These are phyloP conservation scores for Fusarium verticillioides DNA, from an alignment of 2,329 filamentous ascomycete species.

Conservation along the genomic window DNA sequence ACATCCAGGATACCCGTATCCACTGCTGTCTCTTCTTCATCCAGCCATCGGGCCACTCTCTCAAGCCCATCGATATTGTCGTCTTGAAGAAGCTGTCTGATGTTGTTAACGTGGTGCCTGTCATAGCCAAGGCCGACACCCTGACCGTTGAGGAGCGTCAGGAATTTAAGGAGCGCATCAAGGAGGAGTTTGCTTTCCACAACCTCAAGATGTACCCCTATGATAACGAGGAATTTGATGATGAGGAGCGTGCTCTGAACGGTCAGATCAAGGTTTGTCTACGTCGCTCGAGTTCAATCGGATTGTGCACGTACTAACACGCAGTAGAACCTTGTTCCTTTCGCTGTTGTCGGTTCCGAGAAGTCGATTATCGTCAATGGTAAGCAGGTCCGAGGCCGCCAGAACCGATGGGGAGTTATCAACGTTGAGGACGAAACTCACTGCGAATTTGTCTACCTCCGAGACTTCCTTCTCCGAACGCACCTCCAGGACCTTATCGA, in stretches of 20 bases:
- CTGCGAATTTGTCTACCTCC: constrained; percentile 98
- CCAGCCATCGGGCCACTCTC: constrained; percentile 95
- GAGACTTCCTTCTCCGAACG: constrained; percentile 98
- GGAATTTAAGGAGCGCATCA: constrained; percentile 98
- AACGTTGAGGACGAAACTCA: constrained; percentile 99
- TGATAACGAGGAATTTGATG: constrained; percentile 98
- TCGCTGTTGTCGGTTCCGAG: constrained; percentile 97
- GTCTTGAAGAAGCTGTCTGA: constrained; percentile 99
- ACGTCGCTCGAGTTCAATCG: not conserved
- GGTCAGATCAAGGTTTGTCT: constrained; percentile 89
- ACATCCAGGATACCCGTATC: constrained; percentile 98
- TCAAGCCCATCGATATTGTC: constrained; percentile 99
- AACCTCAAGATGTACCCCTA: constrained; percentile 99
- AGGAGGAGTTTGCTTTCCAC: constrained; percentile 99
- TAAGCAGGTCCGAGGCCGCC: constrained; percentile 95
- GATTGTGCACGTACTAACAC: constrained; percentile 48
- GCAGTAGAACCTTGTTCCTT: constrained; percentile 86
- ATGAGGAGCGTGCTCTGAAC: constrained; percentile 94
- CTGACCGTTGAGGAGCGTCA: constrained; percentile 94
- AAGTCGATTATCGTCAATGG: constrained; percentile 98
- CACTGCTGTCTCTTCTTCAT: constrained; percentile 99
- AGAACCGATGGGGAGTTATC: constrained; percentile 99
- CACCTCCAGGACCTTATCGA: constrained; percentile 99
- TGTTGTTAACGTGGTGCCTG: constrained; percentile 98
- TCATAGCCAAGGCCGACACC: constrained; percentile 98